A percentile compares a stretch with the other conserved stretches of the same genome.
phyloP scores from a whole-genome alignment of 176 grass and related monocot genomes.

The Secale cereale region DNA sequence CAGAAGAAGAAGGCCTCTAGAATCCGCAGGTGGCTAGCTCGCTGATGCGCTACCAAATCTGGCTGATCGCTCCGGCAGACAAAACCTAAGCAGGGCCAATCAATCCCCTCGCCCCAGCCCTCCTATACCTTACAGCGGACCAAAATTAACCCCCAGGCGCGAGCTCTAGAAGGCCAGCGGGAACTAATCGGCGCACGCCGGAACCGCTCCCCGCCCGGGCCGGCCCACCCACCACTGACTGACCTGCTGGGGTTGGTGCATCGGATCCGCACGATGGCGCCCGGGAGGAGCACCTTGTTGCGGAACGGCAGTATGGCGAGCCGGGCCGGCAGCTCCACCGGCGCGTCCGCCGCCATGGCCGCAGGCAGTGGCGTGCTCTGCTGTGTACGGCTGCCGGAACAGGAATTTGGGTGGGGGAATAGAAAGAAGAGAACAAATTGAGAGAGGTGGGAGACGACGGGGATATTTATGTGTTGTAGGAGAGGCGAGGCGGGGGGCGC shows the following conservation, averaged over 20 bases:
- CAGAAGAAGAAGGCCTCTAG: background rate
- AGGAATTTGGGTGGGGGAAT: background rate
- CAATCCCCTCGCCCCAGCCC: background rate
- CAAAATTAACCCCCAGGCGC: background rate
- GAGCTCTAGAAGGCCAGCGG: background rate
- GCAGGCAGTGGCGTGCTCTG: background rate
- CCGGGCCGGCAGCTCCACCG: slow-evolving; percentile 77
- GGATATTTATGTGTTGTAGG: slow-evolving; percentile 24
- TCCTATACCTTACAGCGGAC: background rate
- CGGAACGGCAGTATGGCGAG: slow-evolving; percentile 94
- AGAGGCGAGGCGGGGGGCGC: background rate
- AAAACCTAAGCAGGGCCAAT: slow-evolving; percentile 22
- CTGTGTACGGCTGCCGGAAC: slow-evolving; percentile 3
- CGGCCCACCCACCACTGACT: background rate
- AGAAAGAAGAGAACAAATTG: background rate
- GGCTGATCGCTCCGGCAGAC: background rate
- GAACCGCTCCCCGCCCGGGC: background rate
- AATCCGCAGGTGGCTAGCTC: background rate
- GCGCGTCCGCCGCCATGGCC: slow-evolving; percentile 66
- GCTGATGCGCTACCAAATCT: background rate
- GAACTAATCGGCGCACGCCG: background rate
- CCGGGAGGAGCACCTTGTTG: slow-evolving; percentile 92
- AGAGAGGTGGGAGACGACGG: slow-evolving; percentile 24
- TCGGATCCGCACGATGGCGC: slow-evolving; percentile 91
- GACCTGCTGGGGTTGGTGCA: slow-evolving; percentile 97